Conservation (phyloP, 208 protist species). For the Phytomonas sp. region DNA sequence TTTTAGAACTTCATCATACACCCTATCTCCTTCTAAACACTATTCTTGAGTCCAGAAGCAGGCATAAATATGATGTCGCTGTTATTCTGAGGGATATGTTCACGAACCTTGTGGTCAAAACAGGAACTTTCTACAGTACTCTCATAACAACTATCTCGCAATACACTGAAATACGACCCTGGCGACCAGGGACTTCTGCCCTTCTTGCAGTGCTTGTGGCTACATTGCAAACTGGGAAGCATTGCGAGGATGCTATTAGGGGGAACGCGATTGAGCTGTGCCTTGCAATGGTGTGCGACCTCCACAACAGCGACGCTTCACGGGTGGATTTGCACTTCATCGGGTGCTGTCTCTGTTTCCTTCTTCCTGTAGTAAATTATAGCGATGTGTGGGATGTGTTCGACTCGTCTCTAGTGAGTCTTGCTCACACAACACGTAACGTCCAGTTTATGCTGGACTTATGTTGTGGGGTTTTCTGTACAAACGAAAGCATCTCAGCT, state of each 20-base stretch:
- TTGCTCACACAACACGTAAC: conserved; percentile 14
- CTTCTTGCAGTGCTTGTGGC: conserved; percentile 43
- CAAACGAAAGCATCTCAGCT: conserved; percentile 17
- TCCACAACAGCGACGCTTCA: conserved; percentile 18
- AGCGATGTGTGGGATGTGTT: conserved; percentile 60
- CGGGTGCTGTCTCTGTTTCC: conserved; percentile 35
- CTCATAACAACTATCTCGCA: conserved; percentile 29
- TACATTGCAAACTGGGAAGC: conserved; percentile 27
- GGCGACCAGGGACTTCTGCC: conserved; percentile 22
- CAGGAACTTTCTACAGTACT: conserved; percentile 24
- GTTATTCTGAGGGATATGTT: conserved; percentile 43
- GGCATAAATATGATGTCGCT: neutral
- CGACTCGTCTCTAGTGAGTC: conserved; percentile 24
- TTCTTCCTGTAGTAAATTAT: conserved; percentile 43
- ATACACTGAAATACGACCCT: conserved; percentile 20
- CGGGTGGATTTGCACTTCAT: conserved; percentile 39
- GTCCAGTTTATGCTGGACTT: conserved; percentile 52
- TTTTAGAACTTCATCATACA: conserved; percentile 15
- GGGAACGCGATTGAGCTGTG: conserved; percentile 55
- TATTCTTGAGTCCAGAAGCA: neutral
- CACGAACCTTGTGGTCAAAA: conserved; percentile 33
- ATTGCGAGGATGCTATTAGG: conserved; percentile 28
- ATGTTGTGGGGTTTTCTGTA: conserved; percentile 33
- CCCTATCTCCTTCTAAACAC: neutral
- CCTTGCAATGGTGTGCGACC: conserved; percentile 33